Percentiles rank a stretch among this genome's conserved stretches.
Evolutionary conservation across 768 basidiomycete species (phyloP).

Genomic region (Antrodiella citrinella): DNA sequence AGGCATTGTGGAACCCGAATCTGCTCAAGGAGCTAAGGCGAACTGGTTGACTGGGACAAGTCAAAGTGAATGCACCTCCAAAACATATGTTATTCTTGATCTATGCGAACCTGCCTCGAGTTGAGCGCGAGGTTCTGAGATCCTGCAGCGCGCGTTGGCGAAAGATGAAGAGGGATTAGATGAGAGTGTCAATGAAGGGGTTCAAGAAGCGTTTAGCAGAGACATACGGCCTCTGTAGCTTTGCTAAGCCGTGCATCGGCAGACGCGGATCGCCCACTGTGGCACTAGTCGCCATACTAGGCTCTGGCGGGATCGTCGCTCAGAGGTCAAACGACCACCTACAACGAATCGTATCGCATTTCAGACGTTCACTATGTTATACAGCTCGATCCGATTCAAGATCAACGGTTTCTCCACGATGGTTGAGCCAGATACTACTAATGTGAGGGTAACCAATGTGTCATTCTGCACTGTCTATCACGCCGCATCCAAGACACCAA

Average conservation of each 20-base stretch:
- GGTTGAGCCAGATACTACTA: not conserved
- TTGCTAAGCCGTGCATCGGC: not conserved
- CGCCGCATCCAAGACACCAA: conserved; percentile 82
- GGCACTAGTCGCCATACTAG: not conserved
- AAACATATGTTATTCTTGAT: conserved; percentile 29
- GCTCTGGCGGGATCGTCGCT: not conserved
- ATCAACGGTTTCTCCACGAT: no score
- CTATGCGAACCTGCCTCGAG: not conserved
- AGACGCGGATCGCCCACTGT: not conserved
- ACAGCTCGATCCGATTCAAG: not conserved
- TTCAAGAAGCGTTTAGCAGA: not conserved
- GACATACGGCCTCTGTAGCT: not conserved
- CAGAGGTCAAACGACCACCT: not conserved
- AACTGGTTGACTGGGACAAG: not conserved
- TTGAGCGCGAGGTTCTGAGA: not conserved
- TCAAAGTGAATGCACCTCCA: conserved; percentile 32
- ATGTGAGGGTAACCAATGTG: not conserved
- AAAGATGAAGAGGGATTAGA: not conserved
- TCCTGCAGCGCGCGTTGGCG: not conserved
- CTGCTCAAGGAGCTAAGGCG: conserved; percentile 29
- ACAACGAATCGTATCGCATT: no score
- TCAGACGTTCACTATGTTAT: no score
- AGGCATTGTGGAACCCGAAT: conserved; percentile 88
- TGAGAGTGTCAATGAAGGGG: not conserved
- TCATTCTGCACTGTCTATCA: conserved; percentile 32